Percentiles rank a stretch among this genome's conserved stretches.
Conservation (phyloP, 345 rosid genomes). For the Salix udensis region DNA sequence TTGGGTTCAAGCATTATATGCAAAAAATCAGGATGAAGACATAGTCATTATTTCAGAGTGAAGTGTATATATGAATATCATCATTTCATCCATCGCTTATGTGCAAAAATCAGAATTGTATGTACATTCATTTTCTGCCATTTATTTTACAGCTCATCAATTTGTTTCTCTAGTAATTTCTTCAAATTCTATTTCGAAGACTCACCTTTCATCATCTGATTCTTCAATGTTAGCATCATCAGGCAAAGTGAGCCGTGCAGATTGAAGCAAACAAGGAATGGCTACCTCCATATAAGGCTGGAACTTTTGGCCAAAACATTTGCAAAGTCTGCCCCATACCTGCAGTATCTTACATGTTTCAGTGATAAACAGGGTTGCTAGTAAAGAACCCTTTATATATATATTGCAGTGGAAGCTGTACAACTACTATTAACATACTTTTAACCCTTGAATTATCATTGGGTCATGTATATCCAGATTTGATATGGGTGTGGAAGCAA, state of each 20-base stretch:
- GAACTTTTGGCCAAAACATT: conserved; percentile 12
- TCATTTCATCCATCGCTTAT: background rate
- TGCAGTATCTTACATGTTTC: background rate
- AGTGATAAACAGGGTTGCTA: background rate
- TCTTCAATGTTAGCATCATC: background rate
- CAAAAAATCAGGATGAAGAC: too few species aligned
- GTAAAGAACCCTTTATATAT: background rate
- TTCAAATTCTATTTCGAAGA: background rate
- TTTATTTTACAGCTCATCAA: background rate
- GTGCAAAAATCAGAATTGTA: background rate
- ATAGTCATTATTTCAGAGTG: background rate
- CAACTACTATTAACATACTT: background rate
- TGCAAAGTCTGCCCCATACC: conserved; percentile 20
- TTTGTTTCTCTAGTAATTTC: background rate
- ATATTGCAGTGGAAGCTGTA: background rate
- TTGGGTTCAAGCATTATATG: too few species aligned
- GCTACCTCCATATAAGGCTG: conserved; percentile 3
- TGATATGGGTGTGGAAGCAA: background rate
- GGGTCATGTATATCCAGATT: conserved; percentile 1
- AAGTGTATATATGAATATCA: background rate
- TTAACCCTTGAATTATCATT: background rate
- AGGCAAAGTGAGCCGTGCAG: conserved; percentile 2
- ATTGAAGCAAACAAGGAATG: conserved; percentile 13
- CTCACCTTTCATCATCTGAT: conserved; percentile 1
- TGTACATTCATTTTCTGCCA: background rate